Evolutionary conservation across 805 yeast species (phyloP).

Genomic region (Saccharomyces kudriavzevii): DNA sequence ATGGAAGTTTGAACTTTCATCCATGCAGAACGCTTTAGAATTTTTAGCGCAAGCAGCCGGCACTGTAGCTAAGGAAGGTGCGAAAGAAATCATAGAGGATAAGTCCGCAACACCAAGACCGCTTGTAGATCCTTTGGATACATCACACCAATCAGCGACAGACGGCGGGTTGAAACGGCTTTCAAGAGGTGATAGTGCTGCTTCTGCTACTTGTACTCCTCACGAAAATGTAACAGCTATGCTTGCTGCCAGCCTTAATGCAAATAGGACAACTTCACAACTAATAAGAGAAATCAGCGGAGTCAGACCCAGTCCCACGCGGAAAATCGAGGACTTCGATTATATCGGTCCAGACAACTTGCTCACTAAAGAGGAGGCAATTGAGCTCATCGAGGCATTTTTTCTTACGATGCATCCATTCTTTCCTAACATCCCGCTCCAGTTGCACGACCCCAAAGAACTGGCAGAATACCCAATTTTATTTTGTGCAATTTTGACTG

Average conservation of each 20-base stretch:
- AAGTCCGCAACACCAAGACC: conserved; percentile 38
- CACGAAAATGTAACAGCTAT: conserved; percentile 21
- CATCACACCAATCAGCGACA: conserved; percentile 2
- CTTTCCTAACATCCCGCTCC: conserved; percentile 78
- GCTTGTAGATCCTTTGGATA: conserved; percentile 1
- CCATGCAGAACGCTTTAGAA: conserved; percentile 55
- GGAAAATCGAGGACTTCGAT: conserved; percentile 48
- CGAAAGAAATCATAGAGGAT: conserved; percentile 39
- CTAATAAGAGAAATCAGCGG: conserved; percentile 28
- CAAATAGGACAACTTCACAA: conserved; percentile 22
- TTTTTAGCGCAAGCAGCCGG: conserved; percentile 77
- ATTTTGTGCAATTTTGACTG: conserved; percentile 71
- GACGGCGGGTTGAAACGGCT: conserved; percentile 13
- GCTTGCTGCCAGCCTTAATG: conserved; percentile 7
- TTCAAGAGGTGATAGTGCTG: neutral
- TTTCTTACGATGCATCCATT: conserved; percentile 80
- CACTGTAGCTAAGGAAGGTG: conserved; percentile 57
- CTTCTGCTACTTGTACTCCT: conserved; percentile 5
- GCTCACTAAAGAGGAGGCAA: conserved; percentile 56
- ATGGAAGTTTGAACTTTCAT: conserved; percentile 25
- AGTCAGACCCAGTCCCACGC: conserved; percentile 30
- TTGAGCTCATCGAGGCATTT: conserved; percentile 48
- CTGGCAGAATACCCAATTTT: conserved; percentile 75
- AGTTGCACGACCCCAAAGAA: conserved; percentile 55
- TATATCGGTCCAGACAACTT: conserved; percentile 48